phyloP scores from a whole-genome alignment of 2,329 filamentous ascomycete species.

The Fusarium sp. region DNA sequence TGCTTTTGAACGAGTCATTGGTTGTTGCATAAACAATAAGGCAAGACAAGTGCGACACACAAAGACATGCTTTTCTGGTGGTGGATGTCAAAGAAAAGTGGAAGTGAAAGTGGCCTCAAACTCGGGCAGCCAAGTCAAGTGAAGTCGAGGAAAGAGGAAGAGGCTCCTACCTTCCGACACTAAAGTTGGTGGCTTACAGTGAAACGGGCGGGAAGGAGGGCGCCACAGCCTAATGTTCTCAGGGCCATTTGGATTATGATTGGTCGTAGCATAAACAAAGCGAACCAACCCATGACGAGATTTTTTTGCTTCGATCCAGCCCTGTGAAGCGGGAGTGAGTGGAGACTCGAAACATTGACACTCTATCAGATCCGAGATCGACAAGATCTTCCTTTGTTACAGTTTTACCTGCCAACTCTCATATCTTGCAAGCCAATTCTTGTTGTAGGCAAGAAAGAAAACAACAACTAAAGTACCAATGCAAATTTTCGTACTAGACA shows the following conservation, averaged over 20 bases:
- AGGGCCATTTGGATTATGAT: slow-evolving; percentile 19
- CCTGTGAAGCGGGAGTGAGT: slow-evolving; percentile 36
- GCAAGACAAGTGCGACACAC: slow-evolving; percentile 13
- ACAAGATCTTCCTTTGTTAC: not conserved
- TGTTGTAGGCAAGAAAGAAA: not conserved
- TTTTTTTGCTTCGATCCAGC: slow-evolving; percentile 33
- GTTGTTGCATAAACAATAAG: not conserved
- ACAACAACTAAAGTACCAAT: not conserved
- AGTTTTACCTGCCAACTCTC: not conserved
- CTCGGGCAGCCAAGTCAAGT: not conserved
- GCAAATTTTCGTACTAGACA: not conserved
- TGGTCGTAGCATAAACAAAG: slow-evolving; percentile 27
- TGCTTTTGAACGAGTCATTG: slow-evolving; percentile 5
- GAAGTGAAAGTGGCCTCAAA: slow-evolving; percentile 2
- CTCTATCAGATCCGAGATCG: not conserved
- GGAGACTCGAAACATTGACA: slow-evolving; percentile 3
- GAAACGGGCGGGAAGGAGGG: slow-evolving; percentile 33
- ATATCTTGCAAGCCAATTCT: not conserved
- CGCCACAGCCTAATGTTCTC: slow-evolving; percentile 30
- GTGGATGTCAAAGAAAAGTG: slow-evolving; percentile 8
- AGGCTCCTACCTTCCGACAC: slow-evolving; percentile 19
- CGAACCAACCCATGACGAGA: slow-evolving; percentile 20
- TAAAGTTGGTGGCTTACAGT: slow-evolving; percentile 21
- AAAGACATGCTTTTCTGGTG: not conserved
- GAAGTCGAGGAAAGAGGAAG: slow-evolving; percentile 14